These are phyloP conservation scores for Barnettozyma sucrosica DNA, from an alignment of 805 yeast genomes.

Conservation along the genomic window DNA sequence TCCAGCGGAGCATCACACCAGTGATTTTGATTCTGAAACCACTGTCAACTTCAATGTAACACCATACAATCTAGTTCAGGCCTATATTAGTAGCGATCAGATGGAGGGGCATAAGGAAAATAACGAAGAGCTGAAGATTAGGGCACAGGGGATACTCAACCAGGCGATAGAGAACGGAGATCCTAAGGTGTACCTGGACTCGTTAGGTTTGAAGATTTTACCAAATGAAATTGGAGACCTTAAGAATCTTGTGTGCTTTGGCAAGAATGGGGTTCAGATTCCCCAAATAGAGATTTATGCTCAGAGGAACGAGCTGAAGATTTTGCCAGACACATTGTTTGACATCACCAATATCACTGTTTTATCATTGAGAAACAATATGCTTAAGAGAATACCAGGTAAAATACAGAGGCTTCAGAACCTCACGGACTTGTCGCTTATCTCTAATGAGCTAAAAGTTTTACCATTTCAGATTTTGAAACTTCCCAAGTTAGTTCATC, in stretches of 20 bases:
- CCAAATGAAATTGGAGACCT: slow-evolving; percentile 58
- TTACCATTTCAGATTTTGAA: slow-evolving; percentile 50
- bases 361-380: slow-evolving; percentile 46
- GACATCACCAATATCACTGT: slow-evolving; percentile 45
- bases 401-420: slow-evolving; percentile 36
- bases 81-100: slow-evolving; percentile 22
- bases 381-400: slow-evolving; percentile 41
- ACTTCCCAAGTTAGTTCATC: slow-evolving; percentile 35
- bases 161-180: slow-evolving; percentile 42
- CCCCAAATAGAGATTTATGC: slow-evolving; percentile 44
- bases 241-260: slow-evolving; percentile 45
- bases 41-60: slow-evolving; percentile 24
- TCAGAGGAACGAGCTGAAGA: slow-evolving; percentile 41
- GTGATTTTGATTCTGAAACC: slow-evolving; percentile 12
- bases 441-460: slow-evolving; percentile 43
- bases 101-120: slow-evolving; percentile 15
- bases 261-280: slow-evolving; percentile 27
- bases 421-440: slow-evolving; percentile 46
- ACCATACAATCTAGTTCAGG: slow-evolving; percentile 18
- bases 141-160: slow-evolving; percentile 38
- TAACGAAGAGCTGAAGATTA: slow-evolving; percentile 13
- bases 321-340: slow-evolving; percentile 46
- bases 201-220: slow-evolving; percentile 39
- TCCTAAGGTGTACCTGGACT: slow-evolving; percentile 42
- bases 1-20: slow-evolving; percentile 7